Conservation (phyloP, 257 asterid species). For the Nicotiana tomentosiformis region DNA sequence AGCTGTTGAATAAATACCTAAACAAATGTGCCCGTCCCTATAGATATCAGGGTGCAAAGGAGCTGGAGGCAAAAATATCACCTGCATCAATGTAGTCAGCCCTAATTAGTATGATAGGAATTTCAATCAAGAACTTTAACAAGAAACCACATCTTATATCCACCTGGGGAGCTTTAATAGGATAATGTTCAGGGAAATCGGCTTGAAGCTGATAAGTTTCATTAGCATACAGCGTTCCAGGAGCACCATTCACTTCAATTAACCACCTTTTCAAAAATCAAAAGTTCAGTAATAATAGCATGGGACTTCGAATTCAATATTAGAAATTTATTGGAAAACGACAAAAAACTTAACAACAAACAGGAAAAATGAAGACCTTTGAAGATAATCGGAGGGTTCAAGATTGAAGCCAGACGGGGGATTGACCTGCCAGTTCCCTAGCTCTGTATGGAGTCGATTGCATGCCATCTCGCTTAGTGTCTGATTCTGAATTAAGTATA, state of each 20-base stretch:
- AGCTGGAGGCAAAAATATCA: constrained; percentile 68
- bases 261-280: constrained; percentile 28
- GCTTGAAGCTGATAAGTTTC: constrained; percentile 46
- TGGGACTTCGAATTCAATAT: too few species aligned
- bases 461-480: constrained; percentile 92
- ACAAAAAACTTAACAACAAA: background rate
- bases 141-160: background rate
- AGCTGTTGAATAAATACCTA: constrained; percentile 33
- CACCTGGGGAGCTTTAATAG: constrained; percentile 53
- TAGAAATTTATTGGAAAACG: too few species aligned
- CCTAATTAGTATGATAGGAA: background rate
- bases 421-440: constrained; percentile 94
- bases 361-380: constrained; percentile 41
- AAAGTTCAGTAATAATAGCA: background rate
- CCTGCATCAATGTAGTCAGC: constrained; percentile 34
- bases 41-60: constrained; percentile 78
- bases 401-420: constrained; percentile 89
- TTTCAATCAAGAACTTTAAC: background rate
- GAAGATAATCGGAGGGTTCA: constrained; percentile 83
- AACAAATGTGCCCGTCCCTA: constrained; percentile 81
- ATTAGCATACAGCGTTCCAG: constrained; percentile 35
- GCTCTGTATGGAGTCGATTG: constrained; percentile 94
- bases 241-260: constrained; percentile 47
- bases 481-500: constrained; percentile 19
- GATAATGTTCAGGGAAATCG: constrained; percentile 48